Evolutionary conservation across 495 filamentous ascomycete genomes (phyloP).

Genomic region (Echria macrotheca): DNA sequence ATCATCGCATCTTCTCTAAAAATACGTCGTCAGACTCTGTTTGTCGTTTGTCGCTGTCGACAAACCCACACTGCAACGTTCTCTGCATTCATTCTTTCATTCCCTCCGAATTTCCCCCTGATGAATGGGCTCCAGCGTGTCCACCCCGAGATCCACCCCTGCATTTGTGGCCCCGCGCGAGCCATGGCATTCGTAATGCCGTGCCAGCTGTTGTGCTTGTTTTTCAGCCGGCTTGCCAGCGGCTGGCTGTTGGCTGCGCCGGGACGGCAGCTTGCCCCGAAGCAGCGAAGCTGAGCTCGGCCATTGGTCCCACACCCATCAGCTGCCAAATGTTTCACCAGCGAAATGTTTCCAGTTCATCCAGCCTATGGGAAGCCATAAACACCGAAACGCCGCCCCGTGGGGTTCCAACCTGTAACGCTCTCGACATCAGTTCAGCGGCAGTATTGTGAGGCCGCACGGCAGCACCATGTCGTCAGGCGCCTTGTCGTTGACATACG

Average conservation of each 20-base stretch:
- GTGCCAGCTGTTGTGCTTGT: neutral
- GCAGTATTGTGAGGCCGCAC: constrained; percentile 26
- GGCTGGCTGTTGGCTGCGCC: constrained; percentile 3
- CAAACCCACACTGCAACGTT: too few species aligned
- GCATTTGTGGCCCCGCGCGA: neutral
- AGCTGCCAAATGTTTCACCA: neutral
- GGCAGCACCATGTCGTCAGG: constrained; percentile 23
- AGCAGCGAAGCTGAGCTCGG: neutral
- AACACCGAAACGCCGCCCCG: neutral
- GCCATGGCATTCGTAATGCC: neutral
- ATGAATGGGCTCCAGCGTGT: neutral
- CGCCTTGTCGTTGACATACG: constrained; percentile 25
- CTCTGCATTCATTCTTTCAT: neutral
- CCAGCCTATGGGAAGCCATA: too few species aligned
- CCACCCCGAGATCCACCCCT: neutral
- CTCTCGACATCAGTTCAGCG: constrained; percentile 15
- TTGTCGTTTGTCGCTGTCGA: too few species aligned
- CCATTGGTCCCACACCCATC: neutral
- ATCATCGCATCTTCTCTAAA: too few species aligned
- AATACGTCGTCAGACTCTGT: too few species aligned
- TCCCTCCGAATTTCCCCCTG: neutral
- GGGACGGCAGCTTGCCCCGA: neutral
- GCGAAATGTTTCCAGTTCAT: neutral
- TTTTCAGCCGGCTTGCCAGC: neutral
- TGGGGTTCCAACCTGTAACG: neutral